Evolutionary conservation across 2,329 filamentous ascomycete species (phyloP).

Genomic region (Parastagonospora nodorum): DNA sequence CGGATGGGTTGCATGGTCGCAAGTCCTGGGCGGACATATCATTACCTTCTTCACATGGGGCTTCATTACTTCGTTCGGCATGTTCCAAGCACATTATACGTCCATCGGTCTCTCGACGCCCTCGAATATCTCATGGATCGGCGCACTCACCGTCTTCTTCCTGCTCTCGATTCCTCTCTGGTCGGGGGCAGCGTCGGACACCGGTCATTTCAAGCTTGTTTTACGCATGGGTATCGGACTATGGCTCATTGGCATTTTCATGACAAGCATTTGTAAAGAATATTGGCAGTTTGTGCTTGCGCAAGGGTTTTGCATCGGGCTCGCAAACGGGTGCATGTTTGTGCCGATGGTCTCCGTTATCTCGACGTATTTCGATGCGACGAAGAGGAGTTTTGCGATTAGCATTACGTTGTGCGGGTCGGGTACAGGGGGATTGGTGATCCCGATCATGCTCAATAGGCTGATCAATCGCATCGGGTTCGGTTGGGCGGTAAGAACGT

Average conservation of each 20-base stretch:
- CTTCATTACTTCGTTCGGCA: conserved; percentile 34
- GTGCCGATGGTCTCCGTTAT: conserved; percentile 62
- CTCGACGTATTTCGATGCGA: conserved; percentile 41
- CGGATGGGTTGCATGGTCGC: conserved; percentile 51
- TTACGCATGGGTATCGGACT: conserved; percentile 30
- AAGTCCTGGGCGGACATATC: conserved; percentile 47
- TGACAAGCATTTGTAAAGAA: conserved; percentile 16
- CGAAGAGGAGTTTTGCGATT: conserved; percentile 49
- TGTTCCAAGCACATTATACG: conserved; percentile 40
- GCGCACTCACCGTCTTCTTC: conserved; percentile 38
- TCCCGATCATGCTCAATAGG: conserved; percentile 58
- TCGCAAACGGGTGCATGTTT: conserved; percentile 54
- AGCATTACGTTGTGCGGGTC: conserved; percentile 52
- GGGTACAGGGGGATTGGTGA: conserved; percentile 50
- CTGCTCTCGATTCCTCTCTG: conserved; percentile 34
- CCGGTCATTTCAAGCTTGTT: conserved; percentile 32
- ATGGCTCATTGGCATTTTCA: conserved; percentile 30
- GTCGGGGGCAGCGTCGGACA: conserved; percentile 34
- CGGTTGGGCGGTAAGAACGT: conserved; percentile 60
- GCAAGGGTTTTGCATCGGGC: conserved; percentile 40
- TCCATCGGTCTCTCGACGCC: conserved; percentile 10
- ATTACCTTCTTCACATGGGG: conserved; percentile 51
- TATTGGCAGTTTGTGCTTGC: conserved; percentile 35
- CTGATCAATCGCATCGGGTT: conserved; percentile 64
- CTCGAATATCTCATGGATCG: conserved; percentile 43